Evolutionary conservation across 2,329 filamentous ascomycete genomes (phyloP).

Genomic region (Orbilia brochopaga): DNA sequence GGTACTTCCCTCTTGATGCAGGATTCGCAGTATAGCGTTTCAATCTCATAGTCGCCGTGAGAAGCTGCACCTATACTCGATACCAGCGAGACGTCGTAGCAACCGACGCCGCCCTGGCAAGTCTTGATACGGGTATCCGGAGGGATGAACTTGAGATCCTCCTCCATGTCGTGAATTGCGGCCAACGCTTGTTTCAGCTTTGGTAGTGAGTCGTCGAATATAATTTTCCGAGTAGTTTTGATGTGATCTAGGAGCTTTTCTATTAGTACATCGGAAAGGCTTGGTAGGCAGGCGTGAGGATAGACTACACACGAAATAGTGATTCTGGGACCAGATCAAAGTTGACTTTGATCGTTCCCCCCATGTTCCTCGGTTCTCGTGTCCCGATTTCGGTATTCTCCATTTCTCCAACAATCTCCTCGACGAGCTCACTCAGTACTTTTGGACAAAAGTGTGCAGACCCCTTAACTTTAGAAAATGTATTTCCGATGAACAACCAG

Average conservation of each 20-base stretch:
- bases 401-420: slow-evolving; percentile 42
- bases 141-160: neutral
- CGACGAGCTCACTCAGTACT: slow-evolving; percentile 23
- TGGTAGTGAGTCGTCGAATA: slow-evolving; percentile 4
- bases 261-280: neutral
- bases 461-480: slow-evolving; percentile 9
- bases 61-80: slow-evolving; percentile 10
- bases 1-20: slow-evolving; percentile 18
- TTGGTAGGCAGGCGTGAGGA: neutral
- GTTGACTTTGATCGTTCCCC: slow-evolving; percentile 3
- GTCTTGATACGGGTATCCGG: neutral
- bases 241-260: slow-evolving; percentile 13
- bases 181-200: slow-evolving; percentile 3
- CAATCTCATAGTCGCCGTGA: slow-evolving; percentile 15
- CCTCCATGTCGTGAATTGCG: slow-evolving; percentile 18
- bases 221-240: slow-evolving; percentile 2
- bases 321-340: slow-evolving; percentile 28
- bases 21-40: slow-evolving; percentile 15
- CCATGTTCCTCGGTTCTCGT: slow-evolving; percentile 16
- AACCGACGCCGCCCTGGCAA: slow-evolving; percentile 12
- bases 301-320: slow-evolving; percentile 14
- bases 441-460: slow-evolving; percentile 3
- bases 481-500: slow-evolving; percentile 35
- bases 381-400: neutral
- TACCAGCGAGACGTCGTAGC: slow-evolving; percentile 12